Evolutionary conservation across 1,284 basidiomycete genomes (phyloP), one percentile per base, ranked within the genome.

Genomic region (Spongiforma sp.): DNA sequence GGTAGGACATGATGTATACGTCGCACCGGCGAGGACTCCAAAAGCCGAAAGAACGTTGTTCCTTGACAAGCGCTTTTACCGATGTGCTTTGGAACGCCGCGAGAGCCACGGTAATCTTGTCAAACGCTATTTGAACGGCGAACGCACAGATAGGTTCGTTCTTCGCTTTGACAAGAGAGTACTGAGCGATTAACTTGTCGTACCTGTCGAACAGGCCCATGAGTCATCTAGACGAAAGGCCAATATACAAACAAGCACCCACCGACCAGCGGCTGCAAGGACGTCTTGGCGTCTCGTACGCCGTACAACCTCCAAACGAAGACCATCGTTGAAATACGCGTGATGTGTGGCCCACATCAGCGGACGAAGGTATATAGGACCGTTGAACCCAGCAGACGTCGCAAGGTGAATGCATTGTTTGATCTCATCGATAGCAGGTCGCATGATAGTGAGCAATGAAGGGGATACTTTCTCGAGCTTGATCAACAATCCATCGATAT

Each of bases 21-120:
- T 94, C 94, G 68, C 93, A 95, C 46, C 93, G 83, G 17, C 93
- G 85, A 24, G 94, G 93, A 74, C 91, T 93, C 90, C 92, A 95
- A 68, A 88, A 92, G 0, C 94, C 94, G 67, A 95, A 95, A 1
- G 93, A 93, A 21, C 89, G 86, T 65, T 90, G 86, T 72, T 94
- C 91, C 72, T 92, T 93, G 59, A 93, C 79, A 12, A 93, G 81
- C 2, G 84, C 84, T 71, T 89, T 87, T 32, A 93, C 84, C 3
- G 90, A 89, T 0, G 87, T 83, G 59, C 87, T 89, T 72, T 93
- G 90, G 72, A 89, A 91, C 3, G 88, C 82, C 1, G 91, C 91
- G 0, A 96, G 81, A 10, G 87, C 85, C 1, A 84, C 78, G 0
- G 91, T 88, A 65, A 96, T 91, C 79, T 92, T 93, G 71, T 95